Evolutionary conservation across 495 filamentous ascomycete genomes (phyloP).

Genomic region (Talaromyces wortmannii): DNA sequence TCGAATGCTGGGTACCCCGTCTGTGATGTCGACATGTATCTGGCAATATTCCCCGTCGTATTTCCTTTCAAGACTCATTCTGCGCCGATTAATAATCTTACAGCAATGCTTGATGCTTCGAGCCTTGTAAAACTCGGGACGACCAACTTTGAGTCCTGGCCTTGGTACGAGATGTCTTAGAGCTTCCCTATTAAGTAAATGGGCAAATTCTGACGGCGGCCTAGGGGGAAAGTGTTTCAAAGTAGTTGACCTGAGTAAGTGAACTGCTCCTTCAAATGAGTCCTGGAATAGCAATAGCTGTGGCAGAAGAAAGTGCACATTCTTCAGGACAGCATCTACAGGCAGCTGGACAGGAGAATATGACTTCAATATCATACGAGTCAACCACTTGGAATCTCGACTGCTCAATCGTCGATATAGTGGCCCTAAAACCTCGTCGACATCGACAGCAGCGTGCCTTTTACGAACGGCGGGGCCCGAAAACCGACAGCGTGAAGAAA

Average conservation of each 20-base stretch:
- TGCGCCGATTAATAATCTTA: slow-evolving; percentile 48
- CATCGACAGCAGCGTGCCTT: slow-evolving; percentile 29
- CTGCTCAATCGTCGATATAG: slow-evolving; percentile 57
- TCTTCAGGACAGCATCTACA: slow-evolving; percentile 34
- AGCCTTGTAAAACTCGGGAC: slow-evolving; percentile 66
- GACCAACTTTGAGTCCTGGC: slow-evolving; percentile 68
- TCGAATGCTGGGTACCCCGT: slow-evolving; percentile 48
- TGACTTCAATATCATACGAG: slow-evolving; percentile 72
- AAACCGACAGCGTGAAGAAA: slow-evolving; percentile 62
- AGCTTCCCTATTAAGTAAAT: slow-evolving; percentile 27
- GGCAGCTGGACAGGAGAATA: slow-evolving; percentile 55
- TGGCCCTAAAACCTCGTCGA: slow-evolving; percentile 40
- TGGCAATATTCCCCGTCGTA: slow-evolving; percentile 88
- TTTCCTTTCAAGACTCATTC: slow-evolving; percentile 73
- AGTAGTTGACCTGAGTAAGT: slow-evolving; percentile 32
- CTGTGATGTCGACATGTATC: slow-evolving; percentile 69
- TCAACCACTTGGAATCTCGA: slow-evolving; percentile 84
- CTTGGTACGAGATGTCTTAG: slow-evolving; percentile 49
- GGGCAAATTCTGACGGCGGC: slow-evolving; percentile 27
- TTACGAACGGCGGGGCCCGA: slow-evolving; percentile 59
- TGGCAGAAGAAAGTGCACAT: slow-evolving; percentile 51
- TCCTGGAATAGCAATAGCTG: slow-evolving; percentile 62
- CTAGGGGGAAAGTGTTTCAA: slow-evolving; percentile 31
- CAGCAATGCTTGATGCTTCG: slow-evolving; percentile 68
- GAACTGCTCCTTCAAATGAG: slow-evolving; percentile 45